Evolutionary conservation across 805 yeast genomes (phyloP).

Genomic region (Tetrapisispora phaffii): DNA sequence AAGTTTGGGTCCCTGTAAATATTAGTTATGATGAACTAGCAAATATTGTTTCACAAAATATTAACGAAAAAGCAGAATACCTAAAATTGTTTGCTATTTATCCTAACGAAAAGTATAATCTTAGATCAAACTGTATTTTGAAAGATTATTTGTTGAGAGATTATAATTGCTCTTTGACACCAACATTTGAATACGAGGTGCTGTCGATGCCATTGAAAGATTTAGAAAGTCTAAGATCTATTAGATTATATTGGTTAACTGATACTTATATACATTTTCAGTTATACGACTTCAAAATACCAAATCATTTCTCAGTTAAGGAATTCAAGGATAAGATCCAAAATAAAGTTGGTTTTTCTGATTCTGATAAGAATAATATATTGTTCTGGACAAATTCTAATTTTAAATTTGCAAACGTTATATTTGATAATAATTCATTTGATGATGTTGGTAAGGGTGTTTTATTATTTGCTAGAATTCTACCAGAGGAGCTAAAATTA

Average conservation of each 20-base stretch:
- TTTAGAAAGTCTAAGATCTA: slow-evolving; percentile 61
- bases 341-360: slow-evolving; percentile 42
- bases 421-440: slow-evolving; percentile 31
- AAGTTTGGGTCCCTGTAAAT: slow-evolving; percentile 59
- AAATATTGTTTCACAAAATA: slow-evolving; percentile 43
- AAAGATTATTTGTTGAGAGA: slow-evolving; percentile 32
- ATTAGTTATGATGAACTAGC: slow-evolving; percentile 54
- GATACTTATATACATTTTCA: slow-evolving; percentile 64
- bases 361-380: slow-evolving; percentile 37
- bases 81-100: slow-evolving; percentile 58
- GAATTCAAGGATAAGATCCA: slow-evolving; percentile 49
- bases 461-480: slow-evolving; percentile 38
- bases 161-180: slow-evolving; percentile 27
- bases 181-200: slow-evolving; percentile 62
- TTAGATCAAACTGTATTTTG: slow-evolving; percentile 28
- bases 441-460: slow-evolving; percentile 31
- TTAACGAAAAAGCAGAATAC: slow-evolving; percentile 48
- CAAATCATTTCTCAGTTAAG: slow-evolving; percentile 46
- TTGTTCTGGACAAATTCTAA: slow-evolving; percentile 47
- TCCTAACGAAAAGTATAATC: slow-evolving; percentile 47
- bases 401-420: slow-evolving; percentile 30
- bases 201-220: slow-evolving; percentile 66
- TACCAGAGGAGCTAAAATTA: slow-evolving; percentile 33
- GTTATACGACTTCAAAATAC: slow-evolving; percentile 57
- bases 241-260: slow-evolving; percentile 64